Evolutionary conservation across 2,329 filamentous ascomycete species (phyloP).

Genomic region (Bimuria novae-zelandiae): DNA sequence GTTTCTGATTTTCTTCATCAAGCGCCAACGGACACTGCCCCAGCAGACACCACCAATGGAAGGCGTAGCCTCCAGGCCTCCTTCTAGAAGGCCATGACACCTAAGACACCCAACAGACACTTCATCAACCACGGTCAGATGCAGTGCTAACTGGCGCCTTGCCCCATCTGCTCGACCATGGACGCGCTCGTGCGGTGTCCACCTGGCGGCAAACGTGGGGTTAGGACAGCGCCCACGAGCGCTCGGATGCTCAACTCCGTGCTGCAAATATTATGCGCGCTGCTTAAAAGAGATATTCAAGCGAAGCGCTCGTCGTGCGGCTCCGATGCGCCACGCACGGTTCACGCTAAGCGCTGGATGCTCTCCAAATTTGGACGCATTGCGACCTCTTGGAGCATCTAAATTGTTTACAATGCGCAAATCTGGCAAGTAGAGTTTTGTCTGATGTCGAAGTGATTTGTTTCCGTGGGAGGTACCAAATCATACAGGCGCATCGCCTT

Average conservation of each 20-base stretch:
- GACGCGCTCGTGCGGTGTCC: slow-evolving; percentile 14
- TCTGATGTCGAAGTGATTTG: background rate
- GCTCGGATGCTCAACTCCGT: slow-evolving; percentile 17
- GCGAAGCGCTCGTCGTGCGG: slow-evolving; percentile 36
- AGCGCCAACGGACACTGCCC: slow-evolving; percentile 37
- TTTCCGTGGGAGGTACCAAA: background rate
- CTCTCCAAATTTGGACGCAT: slow-evolving; percentile 26
- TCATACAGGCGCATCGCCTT: background rate
- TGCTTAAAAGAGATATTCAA: slow-evolving; percentile 15
- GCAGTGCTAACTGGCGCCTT: slow-evolving; percentile 22
- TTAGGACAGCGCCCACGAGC: slow-evolving; percentile 9
- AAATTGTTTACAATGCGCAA: background rate
- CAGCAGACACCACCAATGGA: slow-evolving; percentile 21
- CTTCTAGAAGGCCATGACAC: slow-evolving; percentile 27
- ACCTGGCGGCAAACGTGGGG: slow-evolving; percentile 19
- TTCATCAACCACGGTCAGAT: slow-evolving; percentile 19
- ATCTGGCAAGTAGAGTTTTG: background rate
- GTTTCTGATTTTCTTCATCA: slow-evolving; percentile 26
- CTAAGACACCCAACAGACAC: slow-evolving; percentile 14
- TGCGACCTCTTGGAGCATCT: background rate
- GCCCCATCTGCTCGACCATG: slow-evolving; percentile 23
- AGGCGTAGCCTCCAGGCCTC: slow-evolving; percentile 9
- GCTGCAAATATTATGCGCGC: slow-evolving; percentile 13
- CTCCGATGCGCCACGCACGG: slow-evolving; percentile 34
- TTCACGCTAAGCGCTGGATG: slow-evolving; percentile 30